Conservation (phyloP, 2,329 filamentous ascomycete species). For the Penicillium sclerotigenum region DNA sequence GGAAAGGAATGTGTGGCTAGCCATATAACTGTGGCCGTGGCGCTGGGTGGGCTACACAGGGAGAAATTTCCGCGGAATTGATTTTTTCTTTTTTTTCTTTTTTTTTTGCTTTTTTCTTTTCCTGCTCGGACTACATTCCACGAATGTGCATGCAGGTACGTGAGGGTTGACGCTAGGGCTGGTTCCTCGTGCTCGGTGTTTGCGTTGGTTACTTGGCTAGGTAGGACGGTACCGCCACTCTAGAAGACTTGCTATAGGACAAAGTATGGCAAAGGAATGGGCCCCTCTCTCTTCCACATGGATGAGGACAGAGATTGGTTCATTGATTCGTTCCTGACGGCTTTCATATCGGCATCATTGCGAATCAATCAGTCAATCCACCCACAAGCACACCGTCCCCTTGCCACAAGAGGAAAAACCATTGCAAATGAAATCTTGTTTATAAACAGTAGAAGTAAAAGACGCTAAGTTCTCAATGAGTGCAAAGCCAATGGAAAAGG, state of each 20-base stretch:
- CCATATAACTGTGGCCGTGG: not conserved
- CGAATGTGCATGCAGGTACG: not conserved
- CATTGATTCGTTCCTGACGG: not conserved
- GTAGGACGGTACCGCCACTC: no score
- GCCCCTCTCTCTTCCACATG: not conserved
- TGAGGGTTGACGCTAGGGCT: not conserved
- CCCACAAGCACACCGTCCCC: not conserved
- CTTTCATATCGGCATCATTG: not conserved
- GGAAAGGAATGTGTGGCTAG: not conserved
- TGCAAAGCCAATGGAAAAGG: conserved; percentile 2
- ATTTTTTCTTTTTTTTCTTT: not conserved
- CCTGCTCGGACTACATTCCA: not conserved
- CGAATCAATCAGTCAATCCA: not conserved
- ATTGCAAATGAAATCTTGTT: conserved; percentile 2
- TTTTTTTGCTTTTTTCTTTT: not conserved
- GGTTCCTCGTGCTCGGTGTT: not conserved
- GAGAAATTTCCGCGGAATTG: not conserved
- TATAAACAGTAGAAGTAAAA: conserved; percentile 7
- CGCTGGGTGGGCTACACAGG: not conserved
- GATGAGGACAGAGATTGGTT: not conserved
- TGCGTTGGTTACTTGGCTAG: not conserved
- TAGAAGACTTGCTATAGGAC: not conserved
- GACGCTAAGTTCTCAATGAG: conserved; percentile 10
- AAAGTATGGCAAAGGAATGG: not conserved
- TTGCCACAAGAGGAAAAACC: not conserved